phyloP scores from a whole-genome alignment of 2,329 filamentous ascomycete species.

The Cryphonectria nitschkei region DNA sequence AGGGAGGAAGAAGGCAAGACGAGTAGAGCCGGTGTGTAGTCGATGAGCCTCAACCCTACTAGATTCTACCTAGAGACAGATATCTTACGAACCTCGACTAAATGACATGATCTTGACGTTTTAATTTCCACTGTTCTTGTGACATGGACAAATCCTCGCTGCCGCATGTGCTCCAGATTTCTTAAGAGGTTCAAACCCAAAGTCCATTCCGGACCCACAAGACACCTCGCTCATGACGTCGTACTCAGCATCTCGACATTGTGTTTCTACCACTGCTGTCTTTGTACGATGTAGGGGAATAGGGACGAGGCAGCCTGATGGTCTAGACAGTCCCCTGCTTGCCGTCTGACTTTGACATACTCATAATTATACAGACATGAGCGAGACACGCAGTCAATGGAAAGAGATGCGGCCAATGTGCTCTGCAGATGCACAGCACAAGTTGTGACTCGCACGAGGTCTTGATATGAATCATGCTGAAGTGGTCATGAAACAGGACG shows the following conservation, averaged over 20 bases:
- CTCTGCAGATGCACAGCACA: background rate
- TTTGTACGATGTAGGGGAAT: too few relatives aligned
- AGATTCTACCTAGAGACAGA: background rate
- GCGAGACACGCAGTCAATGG: background rate
- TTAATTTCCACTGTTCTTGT: background rate
- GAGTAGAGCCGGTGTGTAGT: background rate
- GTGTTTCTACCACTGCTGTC: background rate
- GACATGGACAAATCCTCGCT: conserved; percentile 3
- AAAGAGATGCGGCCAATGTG: background rate
- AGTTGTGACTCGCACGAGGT: too few relatives aligned
- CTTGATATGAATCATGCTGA: too few relatives aligned
- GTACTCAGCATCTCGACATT: background rate
- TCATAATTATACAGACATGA: background rate
- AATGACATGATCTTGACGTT: background rate
- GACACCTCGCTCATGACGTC: background rate
- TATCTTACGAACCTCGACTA: background rate
- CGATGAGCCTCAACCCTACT: background rate
- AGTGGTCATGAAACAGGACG: too few relatives aligned
- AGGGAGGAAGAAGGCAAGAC: background rate
- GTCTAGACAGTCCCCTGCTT: too few relatives aligned
- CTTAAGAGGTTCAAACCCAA: background rate
- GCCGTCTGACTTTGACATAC: too few relatives aligned
- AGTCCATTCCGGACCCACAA: background rate
- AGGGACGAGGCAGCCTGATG: background rate
- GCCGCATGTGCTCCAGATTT: background rate